Conservation (phyloP, 2,329 filamentous ascomycete species). For the Acrocalymma vagum region DNA sequence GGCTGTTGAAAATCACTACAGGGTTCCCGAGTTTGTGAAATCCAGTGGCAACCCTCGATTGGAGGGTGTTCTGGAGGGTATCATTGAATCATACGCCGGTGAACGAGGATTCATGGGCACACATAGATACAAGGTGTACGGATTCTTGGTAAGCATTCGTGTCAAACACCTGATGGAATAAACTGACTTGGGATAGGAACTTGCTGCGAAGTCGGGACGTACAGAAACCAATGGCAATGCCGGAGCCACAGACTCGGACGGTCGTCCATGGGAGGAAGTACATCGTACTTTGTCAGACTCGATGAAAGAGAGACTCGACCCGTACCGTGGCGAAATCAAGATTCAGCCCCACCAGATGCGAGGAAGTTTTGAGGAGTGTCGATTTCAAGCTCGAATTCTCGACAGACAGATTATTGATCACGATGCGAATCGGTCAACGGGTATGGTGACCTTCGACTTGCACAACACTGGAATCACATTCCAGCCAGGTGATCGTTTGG, state of each 20-base stretch:
- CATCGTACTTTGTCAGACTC: slow-evolving; percentile 61
- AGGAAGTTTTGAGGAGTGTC: slow-evolving; percentile 63
- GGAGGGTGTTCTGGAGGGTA: slow-evolving; percentile 62
- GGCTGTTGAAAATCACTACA: slow-evolving; percentile 63
- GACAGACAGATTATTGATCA: slow-evolving; percentile 56
- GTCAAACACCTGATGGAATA: too few species aligned
- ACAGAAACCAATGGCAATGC: slow-evolving; percentile 63
- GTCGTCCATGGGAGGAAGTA: slow-evolving; percentile 60
- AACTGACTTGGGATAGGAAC: too few species aligned
- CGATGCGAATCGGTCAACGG: slow-evolving; percentile 56
- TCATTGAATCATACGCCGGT: slow-evolving; percentile 63
- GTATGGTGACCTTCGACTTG: slow-evolving; percentile 60
- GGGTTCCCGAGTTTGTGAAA: slow-evolving; percentile 61
- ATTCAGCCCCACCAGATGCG: slow-evolving; percentile 63
- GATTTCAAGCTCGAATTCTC: slow-evolving; percentile 57
- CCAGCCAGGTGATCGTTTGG: slow-evolving; percentile 59
- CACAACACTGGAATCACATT: slow-evolving; percentile 63
- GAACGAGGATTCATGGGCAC: slow-evolving; percentile 65
- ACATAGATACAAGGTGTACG: slow-evolving; percentile 65
- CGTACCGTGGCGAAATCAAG: slow-evolving; percentile 56
- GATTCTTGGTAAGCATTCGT: too few species aligned
- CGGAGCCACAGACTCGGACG: slow-evolving; percentile 52
- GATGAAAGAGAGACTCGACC: slow-evolving; percentile 62
- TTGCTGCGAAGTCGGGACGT: slow-evolving; percentile 62
- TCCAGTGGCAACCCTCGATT: slow-evolving; percentile 58